Evolutionary conservation across 1,284 basidiomycete species (phyloP), one percentile per base, ranked within the genome.

Genomic region (Wolfiporia cocos): DNA sequence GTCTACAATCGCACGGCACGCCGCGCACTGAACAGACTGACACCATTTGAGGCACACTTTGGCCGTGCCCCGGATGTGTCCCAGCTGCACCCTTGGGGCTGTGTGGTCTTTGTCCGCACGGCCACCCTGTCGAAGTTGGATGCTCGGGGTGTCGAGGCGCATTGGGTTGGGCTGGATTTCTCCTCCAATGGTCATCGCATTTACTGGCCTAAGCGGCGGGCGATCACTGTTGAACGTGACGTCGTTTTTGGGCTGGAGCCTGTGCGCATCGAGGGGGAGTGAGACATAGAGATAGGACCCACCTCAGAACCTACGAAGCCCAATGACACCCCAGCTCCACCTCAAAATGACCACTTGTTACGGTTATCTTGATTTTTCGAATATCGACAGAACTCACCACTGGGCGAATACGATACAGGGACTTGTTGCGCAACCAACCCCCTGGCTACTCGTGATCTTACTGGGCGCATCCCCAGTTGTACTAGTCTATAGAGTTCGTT

Each of bases 151-250:
- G 18, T 14, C 7, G 9, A 17, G 6, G 64, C 53, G 0, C 40
- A 41, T 0, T 69, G 57, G 40, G 41, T 69, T 1, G 64, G 67
- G 0, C 55, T 54, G 26, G 58, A 61, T 44, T 28, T 39, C 1
- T 43, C 58, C 20, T 58, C 54, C 26, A 64, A 63, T 31, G 68
- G 56, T 0, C 49, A 55, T 29, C 37, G 56, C 0, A 51, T 69
- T 12, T 68, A 67, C 42, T 69, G 64, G 62, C 58, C 61, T 2
- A 43, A 42, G 5, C 53, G 58, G 17, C 42, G 46, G 0, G 44
- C 34, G 1, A 48, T 69, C n/a, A 49, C 51, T 4, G 47, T 69
- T 10, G 64, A 70, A 46, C 41, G 61, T 11, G 59, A 69, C 39
- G 48, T 68, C 15, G 12, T 14, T 33, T 33, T 33, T 17, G 31